phyloP scores from a whole-genome alignment of 768 basidiomycete species.

The Strobilomyces echinocephalus region DNA sequence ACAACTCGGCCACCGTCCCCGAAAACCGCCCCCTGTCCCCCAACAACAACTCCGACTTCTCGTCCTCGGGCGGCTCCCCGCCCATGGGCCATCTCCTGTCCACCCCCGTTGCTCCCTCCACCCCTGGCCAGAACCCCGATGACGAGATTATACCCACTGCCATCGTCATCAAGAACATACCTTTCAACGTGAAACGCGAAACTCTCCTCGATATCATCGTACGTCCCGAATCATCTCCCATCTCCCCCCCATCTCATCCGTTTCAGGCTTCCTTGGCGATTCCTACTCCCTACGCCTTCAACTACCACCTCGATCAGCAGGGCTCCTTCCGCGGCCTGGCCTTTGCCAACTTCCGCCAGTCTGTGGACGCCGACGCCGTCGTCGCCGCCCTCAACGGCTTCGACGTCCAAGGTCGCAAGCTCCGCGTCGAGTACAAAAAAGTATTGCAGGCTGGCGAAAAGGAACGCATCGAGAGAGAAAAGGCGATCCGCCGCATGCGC shows the following conservation, averaged over 20 bases:
- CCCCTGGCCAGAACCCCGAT: conserved; percentile 52
- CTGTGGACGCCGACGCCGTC: conserved; percentile 89
- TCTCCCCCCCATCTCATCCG: conserved; percentile 9
- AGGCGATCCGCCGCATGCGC: conserved; percentile 96
- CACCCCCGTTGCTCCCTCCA: conserved; percentile 43
- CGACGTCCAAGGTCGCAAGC: conserved; percentile 92
- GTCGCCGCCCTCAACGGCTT: conserved; percentile 95
- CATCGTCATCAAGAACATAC: conserved; percentile 99
- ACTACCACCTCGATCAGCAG: conserved; percentile 95
- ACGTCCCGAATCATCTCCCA: conserved; percentile 30
- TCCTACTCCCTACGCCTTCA: conserved; percentile 98
- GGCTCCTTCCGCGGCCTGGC: conserved; percentile 96
- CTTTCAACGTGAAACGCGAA: conserved; percentile 97
- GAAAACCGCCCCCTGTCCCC: conserved; percentile 81
- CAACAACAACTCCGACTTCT: conserved; percentile 84
- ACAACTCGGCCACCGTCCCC: conserved; percentile 45
- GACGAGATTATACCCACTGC: conserved; percentile 98
- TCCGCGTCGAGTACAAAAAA: conserved; percentile 99
- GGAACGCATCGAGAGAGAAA: conserved; percentile 97
- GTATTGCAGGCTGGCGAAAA: conserved; percentile 99
- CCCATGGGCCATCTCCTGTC: conserved; percentile 46
- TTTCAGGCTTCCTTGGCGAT: conserved; percentile 81
- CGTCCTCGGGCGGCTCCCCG: conserved; percentile 81
- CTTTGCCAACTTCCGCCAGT: conserved; percentile 95
- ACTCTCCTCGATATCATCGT: conserved; percentile 96